Evolutionary conservation across 352 stramenopile genomes (phyloP).

Genomic region (Aphanomyces euteiches): DNA sequence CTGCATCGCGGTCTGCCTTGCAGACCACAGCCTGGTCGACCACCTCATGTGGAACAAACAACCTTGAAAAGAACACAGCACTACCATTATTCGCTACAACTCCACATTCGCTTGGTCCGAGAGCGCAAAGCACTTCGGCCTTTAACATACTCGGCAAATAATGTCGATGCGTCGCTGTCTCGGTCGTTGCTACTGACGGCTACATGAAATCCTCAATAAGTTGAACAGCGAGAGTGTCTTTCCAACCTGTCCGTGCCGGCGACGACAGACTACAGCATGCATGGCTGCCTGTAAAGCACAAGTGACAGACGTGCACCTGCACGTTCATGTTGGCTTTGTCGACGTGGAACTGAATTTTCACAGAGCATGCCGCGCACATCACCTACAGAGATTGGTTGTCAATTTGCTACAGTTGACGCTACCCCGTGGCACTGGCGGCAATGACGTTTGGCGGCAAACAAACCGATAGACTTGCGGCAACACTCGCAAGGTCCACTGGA

Average conservation of each 20-base stretch:
- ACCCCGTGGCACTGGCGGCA: background rate
- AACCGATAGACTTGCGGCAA: background rate
- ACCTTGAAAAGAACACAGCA: too few species aligned
- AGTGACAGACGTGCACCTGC: background rate
- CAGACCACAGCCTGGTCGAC: too few species aligned
- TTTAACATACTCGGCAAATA: too few species aligned
- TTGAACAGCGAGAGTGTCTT: background rate
- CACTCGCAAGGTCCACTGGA: background rate
- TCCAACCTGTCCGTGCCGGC: too few species aligned
- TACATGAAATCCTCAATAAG: conserved; percentile 1
- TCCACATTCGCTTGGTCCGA: too few species aligned
- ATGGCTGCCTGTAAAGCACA: background rate
- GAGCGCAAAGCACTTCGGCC: too few species aligned
- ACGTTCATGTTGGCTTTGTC: background rate
- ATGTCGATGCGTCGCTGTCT: background rate
- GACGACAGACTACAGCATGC: background rate
- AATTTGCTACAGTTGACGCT: background rate
- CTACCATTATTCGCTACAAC: too few species aligned
- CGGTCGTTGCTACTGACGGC: too few species aligned
- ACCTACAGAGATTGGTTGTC: background rate
- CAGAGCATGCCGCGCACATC: background rate
- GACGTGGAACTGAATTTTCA: background rate
- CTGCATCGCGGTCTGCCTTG: too few species aligned
- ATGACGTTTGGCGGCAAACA: background rate
- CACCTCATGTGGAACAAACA: too few species aligned